Conservation (phyloP, 495 filamentous ascomycete species). For the Parmelia sp. region DNA sequence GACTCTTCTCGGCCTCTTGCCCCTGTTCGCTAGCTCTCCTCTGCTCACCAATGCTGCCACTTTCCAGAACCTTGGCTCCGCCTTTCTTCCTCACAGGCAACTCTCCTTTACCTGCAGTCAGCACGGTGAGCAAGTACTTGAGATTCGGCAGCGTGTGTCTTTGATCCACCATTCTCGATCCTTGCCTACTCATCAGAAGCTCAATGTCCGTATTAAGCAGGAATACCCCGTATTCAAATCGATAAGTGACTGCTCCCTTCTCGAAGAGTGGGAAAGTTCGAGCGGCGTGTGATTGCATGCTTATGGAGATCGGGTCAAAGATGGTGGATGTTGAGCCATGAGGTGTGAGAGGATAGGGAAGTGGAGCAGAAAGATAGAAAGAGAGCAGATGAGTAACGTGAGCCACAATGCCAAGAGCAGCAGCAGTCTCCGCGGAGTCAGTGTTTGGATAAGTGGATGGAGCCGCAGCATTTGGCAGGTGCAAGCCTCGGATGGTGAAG, state of each 20-base stretch:
- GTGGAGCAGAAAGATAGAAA: conserved; percentile 68
- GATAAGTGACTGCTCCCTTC: conserved; percentile 67
- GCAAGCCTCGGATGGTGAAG: conserved; percentile 69
- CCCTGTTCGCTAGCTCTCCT: neutral
- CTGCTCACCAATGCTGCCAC: conserved; percentile 21
- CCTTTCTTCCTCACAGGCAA: conserved; percentile 72
- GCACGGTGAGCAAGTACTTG: conserved; percentile 84
- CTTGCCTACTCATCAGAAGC: conserved; percentile 66
- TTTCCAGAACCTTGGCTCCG: conserved; percentile 58
- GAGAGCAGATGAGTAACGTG: conserved; percentile 70
- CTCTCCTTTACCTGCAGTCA: conserved; percentile 70
- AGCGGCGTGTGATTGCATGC: conserved; percentile 49
- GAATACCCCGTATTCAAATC: conserved; percentile 94
- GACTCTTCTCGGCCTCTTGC: conserved; percentile 11
- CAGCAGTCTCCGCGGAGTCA: conserved; percentile 64
- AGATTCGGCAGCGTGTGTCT: conserved; percentile 87
- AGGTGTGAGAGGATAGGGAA: conserved; percentile 74
- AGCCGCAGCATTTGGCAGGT: conserved; percentile 72
- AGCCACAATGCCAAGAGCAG: conserved; percentile 76
- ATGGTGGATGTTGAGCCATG: conserved; percentile 69
- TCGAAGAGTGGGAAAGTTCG: conserved; percentile 76
- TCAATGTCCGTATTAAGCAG: conserved; percentile 92
- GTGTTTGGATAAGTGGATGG: conserved; percentile 41
- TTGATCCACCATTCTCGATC: conserved; percentile 73
- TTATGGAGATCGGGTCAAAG: conserved; percentile 67